A percentile compares a stretch with the other conserved stretches of the same genome.
Conservation (phyloP, 164 flowering plant genomes). For the Nelumbo lutea region DNA sequence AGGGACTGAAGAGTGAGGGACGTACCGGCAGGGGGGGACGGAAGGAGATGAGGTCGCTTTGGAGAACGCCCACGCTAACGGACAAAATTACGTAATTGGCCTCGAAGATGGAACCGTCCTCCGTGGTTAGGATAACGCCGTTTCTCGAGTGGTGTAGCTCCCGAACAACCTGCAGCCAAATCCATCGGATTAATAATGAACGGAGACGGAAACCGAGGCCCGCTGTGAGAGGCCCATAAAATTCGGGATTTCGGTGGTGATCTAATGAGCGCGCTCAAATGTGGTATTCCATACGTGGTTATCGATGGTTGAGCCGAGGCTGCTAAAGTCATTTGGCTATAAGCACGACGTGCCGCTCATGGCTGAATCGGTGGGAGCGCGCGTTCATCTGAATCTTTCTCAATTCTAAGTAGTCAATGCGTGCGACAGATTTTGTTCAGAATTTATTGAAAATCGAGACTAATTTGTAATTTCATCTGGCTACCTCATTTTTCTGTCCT, state of each 20-base stretch:
- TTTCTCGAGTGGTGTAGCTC: constrained; percentile 76
- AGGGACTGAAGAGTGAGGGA: constrained; percentile 5
- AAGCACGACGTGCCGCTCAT: no score
- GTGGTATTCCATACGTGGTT: no score
- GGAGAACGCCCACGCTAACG: constrained; percentile 89
- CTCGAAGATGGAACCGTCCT: constrained; percentile 69
- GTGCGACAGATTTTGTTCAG: no score
- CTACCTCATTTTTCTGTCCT: no score
- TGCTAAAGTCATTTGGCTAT: no score
- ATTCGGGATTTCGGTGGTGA: neutral
- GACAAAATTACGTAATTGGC: constrained; percentile 78
- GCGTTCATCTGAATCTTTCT: no score
- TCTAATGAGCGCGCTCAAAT: no score
- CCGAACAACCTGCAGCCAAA: constrained; percentile 70
- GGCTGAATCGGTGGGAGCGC: no score
- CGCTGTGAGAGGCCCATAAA: neutral
- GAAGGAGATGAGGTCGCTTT: constrained; percentile 76
- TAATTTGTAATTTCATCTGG: no score
- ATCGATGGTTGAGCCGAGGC: no score
- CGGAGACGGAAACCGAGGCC: neutral
- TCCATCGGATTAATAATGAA: constrained; percentile 11
- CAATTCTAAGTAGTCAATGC: no score
- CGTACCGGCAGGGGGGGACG: constrained; percentile 73
- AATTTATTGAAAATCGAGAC: no score
- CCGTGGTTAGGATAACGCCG: constrained; percentile 70